Conservation (phyloP, 176 grass and related monocot species). For the Cenchrus americanus region DNA sequence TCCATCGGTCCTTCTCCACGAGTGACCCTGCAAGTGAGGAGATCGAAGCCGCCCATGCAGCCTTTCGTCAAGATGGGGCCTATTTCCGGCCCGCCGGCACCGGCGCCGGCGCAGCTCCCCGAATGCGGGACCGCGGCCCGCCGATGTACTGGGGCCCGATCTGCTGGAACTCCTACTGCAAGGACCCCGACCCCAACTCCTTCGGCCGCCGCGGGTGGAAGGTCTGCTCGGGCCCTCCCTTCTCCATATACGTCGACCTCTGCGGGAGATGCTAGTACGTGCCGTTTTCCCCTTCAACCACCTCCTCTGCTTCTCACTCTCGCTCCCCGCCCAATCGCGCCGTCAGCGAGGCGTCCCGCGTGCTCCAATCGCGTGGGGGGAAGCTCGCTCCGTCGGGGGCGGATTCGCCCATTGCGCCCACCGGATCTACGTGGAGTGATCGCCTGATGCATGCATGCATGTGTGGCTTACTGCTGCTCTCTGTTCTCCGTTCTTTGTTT, state of each 20-base stretch:
- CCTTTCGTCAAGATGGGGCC: no score
- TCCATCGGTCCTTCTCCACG: no score
- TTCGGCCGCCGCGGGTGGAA: conserved; percentile 75
- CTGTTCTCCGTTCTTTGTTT: conserved; percentile 39
- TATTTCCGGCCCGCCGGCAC: conserved; percentile 15
- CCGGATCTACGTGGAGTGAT: conserved; percentile 76
- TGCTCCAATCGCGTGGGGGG: conserved; percentile 39
- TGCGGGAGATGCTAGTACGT: conserved; percentile 96
- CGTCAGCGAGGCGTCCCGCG: not conserved
- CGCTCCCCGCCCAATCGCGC: conserved; percentile 14
- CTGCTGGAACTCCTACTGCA: conserved; percentile 97
- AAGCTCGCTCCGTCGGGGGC: conserved; percentile 16
- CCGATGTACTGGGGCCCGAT: conserved; percentile 52
- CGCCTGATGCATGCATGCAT: conserved; percentile 60
- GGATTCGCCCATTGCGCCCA: conserved; percentile 56
- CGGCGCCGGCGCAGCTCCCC: conserved; percentile 10
- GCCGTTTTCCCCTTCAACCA: conserved; percentile 37
- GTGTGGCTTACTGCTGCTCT: conserved; percentile 2
- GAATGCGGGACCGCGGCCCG: conserved; percentile 40
- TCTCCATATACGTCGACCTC: conserved; percentile 67
- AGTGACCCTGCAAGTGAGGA: no score
- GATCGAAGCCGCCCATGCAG: no score
- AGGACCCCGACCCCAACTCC: conserved; percentile 75
- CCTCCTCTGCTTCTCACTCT: conserved; percentile 16
- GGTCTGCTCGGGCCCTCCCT: conserved; percentile 62